Base-by-base conservation (phyloP, 2,329 filamentous ascomycete species). In the Orbilia blumenaviensis region DNA sequence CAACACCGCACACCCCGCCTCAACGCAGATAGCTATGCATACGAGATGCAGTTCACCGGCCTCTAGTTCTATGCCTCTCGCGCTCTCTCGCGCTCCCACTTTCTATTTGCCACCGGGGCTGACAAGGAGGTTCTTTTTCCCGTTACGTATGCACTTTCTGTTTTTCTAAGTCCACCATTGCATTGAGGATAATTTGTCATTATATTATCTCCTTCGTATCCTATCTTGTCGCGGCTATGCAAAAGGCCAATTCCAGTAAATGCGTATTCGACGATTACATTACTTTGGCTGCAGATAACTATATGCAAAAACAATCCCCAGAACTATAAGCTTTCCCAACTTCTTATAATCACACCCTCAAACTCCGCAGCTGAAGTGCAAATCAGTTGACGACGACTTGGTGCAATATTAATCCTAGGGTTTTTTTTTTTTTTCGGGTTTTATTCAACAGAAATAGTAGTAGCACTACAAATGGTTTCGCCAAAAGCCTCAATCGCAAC, bases 61-160 rank as follows among this genome's bases (percentile, higher is more conserved):
- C 32, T 56, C 27, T 38, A n/a, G n/a, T n/a, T n/a, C n/a, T n/a
- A n/a, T n/a, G n/a, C n/a, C n/a, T n/a, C n/a, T n/a, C n/a, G n/a
- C n/a, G n/a, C n/a, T n/a, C n/a, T n/a, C n/a, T n/a, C n/a, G n/a
- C n/a, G n/a, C n/a, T n/a, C n/a, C n/a, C n/a, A n/a, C n/a, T n/a
- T n/a, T n/a, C n/a, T n/a, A n/a, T 32, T 56, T 10, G 50, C 50
- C 50, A 56, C 50, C 50, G 23, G 50, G 29, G 29, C 50, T 56
- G 50, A 36, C 52, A 21, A 38, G 50, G 16, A 38, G 27, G 27
- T 32, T 29, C 18, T 36, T 54, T 54, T 54, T 41, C 12, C 12
- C n/a, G 25, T 32, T 54, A 32, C 48, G 27, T 54, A 54, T 54
- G 27, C 27, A 27, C 27, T 10, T 54, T 27, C 2, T 1, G 12